Conservation (phyloP, 805 yeast species). For the Isabelozyma gotoi region DNA sequence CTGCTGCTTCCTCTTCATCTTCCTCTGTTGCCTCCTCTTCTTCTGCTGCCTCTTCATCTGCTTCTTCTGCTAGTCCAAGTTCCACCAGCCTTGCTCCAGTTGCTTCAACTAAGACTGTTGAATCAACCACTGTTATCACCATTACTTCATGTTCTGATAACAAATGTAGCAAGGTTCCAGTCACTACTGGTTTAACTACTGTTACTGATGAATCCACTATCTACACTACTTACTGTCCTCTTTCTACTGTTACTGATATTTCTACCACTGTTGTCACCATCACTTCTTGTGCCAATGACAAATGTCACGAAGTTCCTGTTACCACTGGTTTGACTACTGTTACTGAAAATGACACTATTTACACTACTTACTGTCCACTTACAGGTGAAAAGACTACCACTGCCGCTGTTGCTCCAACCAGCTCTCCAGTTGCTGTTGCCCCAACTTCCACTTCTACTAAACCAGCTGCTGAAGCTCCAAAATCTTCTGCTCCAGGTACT, state of each 20-base stretch:
- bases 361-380: constrained; percentile 24
- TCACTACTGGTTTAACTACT: constrained; percentile 23
- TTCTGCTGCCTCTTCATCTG: background rate
- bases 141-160: constrained; percentile 27
- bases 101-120: constrained; percentile 11
- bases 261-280: constrained; percentile 11
- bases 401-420: constrained; percentile 3
- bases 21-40: constrained; percentile 3
- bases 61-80: constrained; percentile 4
- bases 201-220: constrained; percentile 17
- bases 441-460: constrained; percentile 3
- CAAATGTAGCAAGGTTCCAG: constrained; percentile 19
- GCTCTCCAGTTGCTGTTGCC: constrained; percentile 3
- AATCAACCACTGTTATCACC: constrained; percentile 23
- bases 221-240: constrained; percentile 25
- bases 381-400: constrained; percentile 1
- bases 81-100: constrained; percentile 12
- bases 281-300: constrained; percentile 27
- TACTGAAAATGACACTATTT: constrained; percentile 11
- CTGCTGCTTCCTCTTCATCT: constrained; percentile 1
- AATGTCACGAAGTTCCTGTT: constrained; percentile 13
- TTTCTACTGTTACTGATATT: constrained; percentile 5
- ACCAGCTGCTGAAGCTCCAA: constrained; percentile 6
- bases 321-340: constrained; percentile 4
- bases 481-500: constrained; percentile 7